Evolutionary conservation across 2,329 filamentous ascomycete genomes (phyloP).

Genomic region (Penicillium sp.): DNA sequence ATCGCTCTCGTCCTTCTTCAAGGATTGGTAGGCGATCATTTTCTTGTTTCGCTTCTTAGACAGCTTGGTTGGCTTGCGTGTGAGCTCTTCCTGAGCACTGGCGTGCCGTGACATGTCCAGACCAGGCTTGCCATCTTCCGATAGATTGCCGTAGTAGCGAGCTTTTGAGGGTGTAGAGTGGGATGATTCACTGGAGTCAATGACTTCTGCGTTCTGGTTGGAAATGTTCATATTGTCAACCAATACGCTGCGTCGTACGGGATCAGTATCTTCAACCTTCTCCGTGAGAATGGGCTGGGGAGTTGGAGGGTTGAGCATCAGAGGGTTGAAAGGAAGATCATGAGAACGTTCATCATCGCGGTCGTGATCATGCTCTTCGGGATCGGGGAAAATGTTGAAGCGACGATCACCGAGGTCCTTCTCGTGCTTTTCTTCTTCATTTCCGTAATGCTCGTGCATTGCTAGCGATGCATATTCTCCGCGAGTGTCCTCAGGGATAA

Average conservation of each 20-base stretch:
- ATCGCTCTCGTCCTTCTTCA: constrained; percentile 34
- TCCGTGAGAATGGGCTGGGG: constrained; percentile 36
- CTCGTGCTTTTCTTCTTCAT: constrained; percentile 34
- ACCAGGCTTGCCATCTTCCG: constrained; percentile 27
- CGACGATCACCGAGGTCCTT: constrained; percentile 40
- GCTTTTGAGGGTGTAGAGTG: constrained; percentile 35
- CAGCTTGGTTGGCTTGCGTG: constrained; percentile 33
- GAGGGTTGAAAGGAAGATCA: constrained; percentile 40
- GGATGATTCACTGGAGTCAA: constrained; percentile 22
- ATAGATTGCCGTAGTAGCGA: constrained; percentile 44
- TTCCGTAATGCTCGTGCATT: constrained; percentile 35
- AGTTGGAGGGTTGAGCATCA: constrained; percentile 50
- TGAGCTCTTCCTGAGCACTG: constrained; percentile 23
- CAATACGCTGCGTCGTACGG: constrained; percentile 34
- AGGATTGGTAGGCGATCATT: constrained; percentile 34
- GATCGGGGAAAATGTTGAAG: constrained; percentile 37
- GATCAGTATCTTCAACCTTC: constrained; percentile 25
- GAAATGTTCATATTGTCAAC: constrained; percentile 39
- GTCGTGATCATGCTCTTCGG: constrained; percentile 31
- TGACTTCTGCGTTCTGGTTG: constrained; percentile 25
- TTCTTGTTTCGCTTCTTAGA: constrained; percentile 38
- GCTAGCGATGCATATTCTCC: constrained; percentile 42
- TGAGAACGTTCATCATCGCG: constrained; percentile 22
- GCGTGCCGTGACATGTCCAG: constrained; percentile 25
- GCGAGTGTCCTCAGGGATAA: constrained; percentile 36